These are phyloP conservation scores for Tetrahymena borealis DNA, from an alignment of 73 alveolate species.

Conservation along the genomic window DNA sequence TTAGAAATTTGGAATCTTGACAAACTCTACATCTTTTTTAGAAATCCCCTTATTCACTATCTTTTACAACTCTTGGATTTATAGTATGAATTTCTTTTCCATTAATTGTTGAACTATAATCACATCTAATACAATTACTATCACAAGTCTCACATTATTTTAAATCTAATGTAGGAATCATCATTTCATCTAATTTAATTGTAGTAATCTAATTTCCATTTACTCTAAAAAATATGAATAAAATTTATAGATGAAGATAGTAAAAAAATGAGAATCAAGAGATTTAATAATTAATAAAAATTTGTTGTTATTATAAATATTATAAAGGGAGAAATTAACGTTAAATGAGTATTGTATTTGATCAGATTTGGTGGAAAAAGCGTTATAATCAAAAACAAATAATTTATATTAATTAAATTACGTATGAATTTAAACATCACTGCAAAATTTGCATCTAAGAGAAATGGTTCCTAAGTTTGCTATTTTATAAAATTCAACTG, in stretches of 20 bases:
- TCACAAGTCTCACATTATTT: background rate
- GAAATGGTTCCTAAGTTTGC: too few relatives aligned
- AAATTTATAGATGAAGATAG: background rate
- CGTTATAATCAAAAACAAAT: too few relatives aligned
- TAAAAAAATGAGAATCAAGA: background rate
- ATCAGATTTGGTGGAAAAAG: too few relatives aligned
- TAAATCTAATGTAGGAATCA: background rate
- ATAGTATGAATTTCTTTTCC: background rate
- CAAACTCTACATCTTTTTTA: background rate
- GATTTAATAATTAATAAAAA: too few relatives aligned
- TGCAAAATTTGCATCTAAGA: too few relatives aligned
- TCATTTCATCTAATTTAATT: background rate
- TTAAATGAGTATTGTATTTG: too few relatives aligned
- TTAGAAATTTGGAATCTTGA: background rate
- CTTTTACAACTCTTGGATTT: background rate
- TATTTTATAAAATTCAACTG: background rate
- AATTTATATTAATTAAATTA: too few relatives aligned
- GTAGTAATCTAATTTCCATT: background rate
- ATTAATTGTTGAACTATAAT: background rate
- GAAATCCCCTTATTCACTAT: background rate
- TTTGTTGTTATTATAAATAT: too few relatives aligned
- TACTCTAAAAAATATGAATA: background rate
- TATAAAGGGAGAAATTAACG: too few relatives aligned
- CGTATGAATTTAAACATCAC: too few relatives aligned
- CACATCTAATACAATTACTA: background rate